phyloP scores from a whole-genome alignment of 495 filamentous ascomycete species.

The Aspergillus carlsbadensis region DNA sequence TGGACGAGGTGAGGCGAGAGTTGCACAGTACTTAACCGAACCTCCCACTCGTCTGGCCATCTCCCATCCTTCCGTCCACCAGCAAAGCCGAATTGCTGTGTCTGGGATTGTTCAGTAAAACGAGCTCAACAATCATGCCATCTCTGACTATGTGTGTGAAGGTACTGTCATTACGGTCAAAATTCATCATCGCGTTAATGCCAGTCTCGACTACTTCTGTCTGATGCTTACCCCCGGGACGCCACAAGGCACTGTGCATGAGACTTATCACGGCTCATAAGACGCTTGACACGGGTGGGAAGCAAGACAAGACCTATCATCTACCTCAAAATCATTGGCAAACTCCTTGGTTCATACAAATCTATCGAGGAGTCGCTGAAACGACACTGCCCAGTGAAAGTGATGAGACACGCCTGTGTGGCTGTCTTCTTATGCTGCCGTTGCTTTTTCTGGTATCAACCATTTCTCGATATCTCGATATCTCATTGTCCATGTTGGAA shows the following conservation, averaged over 20 bases:
- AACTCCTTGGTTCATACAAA: conserved; percentile 16
- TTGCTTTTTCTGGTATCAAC: neutral
- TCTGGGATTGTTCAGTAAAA: neutral
- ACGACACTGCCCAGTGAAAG: neutral
- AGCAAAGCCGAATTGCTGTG: neutral
- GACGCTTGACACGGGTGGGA: conserved; percentile 5
- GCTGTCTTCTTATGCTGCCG: neutral
- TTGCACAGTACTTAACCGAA: conserved; percentile 9
- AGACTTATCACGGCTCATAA: conserved; percentile 14
- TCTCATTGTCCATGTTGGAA: conserved; percentile 7
- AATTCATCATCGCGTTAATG: neutral
- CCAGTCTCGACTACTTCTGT: neutral
- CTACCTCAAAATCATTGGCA: conserved; percentile 10
- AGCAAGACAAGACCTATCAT: conserved; percentile 11
- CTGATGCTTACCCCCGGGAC: conserved; percentile 8
- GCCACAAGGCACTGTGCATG: conserved; percentile 21
- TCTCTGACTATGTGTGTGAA: neutral
- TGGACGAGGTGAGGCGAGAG: conserved; percentile 6
- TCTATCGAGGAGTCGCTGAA: conserved; percentile 9
- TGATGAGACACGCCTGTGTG: neutral
- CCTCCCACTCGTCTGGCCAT: neutral
- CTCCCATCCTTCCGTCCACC: neutral
- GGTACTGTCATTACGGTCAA: neutral
- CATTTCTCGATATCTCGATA: neutral
- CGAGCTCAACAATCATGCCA: neutral